Percentiles rank a stretch among this genome's conserved stretches.
phyloP scores from a whole-genome alignment of 495 filamentous ascomycete genomes.

The Achaetomiella virescens region DNA sequence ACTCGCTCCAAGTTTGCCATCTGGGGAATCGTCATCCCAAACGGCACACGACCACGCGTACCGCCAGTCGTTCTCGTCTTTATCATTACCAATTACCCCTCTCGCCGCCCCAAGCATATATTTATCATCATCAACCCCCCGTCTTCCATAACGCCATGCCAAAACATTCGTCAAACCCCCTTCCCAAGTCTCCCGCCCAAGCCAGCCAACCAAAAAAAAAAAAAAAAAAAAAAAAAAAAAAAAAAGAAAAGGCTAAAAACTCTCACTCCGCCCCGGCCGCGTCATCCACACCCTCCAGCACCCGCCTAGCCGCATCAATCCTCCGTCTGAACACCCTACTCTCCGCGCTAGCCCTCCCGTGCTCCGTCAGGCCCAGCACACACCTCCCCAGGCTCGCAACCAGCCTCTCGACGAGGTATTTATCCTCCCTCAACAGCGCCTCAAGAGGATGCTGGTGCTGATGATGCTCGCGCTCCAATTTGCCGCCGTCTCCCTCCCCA shows the following conservation, averaged over 20 bases:
- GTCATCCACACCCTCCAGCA: slow-evolving; percentile 54
- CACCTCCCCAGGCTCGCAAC: slow-evolving; percentile 67
- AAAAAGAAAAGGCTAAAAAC: not conserved
- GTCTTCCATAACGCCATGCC: not conserved
- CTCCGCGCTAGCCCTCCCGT: slow-evolving; percentile 52
- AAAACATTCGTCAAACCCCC: not conserved
- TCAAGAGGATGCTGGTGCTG: slow-evolving; percentile 32
- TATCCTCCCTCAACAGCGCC: slow-evolving; percentile 60
- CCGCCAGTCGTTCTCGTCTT: not conserved
- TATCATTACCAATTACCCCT: slow-evolving; percentile 3
- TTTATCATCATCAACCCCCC: not conserved
- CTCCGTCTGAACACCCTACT: slow-evolving; percentile 57
- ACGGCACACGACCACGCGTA: not conserved
- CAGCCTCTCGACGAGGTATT: slow-evolving; percentile 67
- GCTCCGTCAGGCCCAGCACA: slow-evolving; percentile 61
- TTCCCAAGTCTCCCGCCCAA: not conserved
- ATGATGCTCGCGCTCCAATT: slow-evolving; percentile 1
- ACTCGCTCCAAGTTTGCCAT: no score
- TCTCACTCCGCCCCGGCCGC: not conserved
- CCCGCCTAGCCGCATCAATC: slow-evolving; percentile 65
- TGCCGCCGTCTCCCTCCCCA: slow-evolving; percentile 12
- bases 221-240: not conserved
- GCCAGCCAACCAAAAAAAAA: not conserved
- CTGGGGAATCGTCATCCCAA: no score
- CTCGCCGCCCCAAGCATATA: not conserved